Evolutionary conservation across 2,329 filamentous ascomycete species (phyloP).

Genomic region (Dendrostoma leiphaemia): DNA sequence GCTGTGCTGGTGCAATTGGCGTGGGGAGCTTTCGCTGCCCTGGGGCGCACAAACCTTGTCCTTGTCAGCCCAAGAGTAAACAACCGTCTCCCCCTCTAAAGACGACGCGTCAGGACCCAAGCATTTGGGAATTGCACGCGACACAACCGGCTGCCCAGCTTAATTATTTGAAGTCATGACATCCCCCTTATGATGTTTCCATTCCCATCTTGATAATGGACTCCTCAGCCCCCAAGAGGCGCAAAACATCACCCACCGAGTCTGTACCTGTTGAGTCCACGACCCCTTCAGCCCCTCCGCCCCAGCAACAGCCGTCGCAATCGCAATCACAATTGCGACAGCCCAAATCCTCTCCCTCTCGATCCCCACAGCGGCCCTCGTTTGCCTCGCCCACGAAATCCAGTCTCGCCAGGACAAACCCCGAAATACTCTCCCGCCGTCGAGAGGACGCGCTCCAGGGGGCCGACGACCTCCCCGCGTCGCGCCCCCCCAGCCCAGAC

Average conservation of each 20-base stretch:
- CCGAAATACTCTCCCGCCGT: constrained; percentile 51
- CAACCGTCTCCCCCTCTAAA: neutral
- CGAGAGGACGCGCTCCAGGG: constrained; percentile 28
- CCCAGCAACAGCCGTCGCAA: constrained; percentile 3
- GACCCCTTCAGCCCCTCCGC: constrained; percentile 30
- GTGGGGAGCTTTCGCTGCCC: too few relatives aligned
- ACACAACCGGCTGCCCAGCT: constrained; percentile 4
- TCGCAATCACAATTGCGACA: neutral
- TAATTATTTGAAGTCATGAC: constrained; percentile 1
- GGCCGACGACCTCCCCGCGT: constrained; percentile 22
- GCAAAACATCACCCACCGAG: constrained; percentile 58
- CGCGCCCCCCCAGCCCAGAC: constrained; percentile 11
- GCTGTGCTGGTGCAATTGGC: too few relatives aligned
- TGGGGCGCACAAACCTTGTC: too few relatives aligned
- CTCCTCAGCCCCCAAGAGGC: constrained; percentile 60
- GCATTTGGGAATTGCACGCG: constrained; percentile 19
- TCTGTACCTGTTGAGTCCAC: constrained; percentile 40
- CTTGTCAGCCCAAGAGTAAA: too few relatives aligned
- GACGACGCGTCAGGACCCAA: constrained; percentile 10
- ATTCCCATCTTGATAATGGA: constrained; percentile 39
- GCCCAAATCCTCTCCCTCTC: constrained; percentile 1
- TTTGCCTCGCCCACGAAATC: constrained; percentile 67
- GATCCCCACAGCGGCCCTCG: constrained; percentile 42
- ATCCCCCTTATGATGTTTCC: constrained; percentile 14
- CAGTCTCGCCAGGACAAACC: constrained; percentile 60